Percentiles rank a stretch among this genome's conserved stretches.
phyloP scores from a whole-genome alignment of 768 basidiomycete species.

The Hericium erinaceus region DNA sequence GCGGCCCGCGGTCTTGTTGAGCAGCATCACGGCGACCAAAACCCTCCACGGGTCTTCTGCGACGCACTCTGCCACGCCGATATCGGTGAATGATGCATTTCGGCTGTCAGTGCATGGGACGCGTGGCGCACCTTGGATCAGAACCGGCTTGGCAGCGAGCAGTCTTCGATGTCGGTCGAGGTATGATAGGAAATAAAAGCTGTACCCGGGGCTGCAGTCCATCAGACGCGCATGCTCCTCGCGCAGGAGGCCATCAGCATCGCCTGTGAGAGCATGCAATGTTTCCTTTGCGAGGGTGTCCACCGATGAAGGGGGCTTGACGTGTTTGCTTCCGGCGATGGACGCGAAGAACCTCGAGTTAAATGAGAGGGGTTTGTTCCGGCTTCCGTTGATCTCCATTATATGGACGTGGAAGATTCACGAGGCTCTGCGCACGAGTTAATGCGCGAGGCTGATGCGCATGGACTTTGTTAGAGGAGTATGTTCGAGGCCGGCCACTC shows the following conservation, averaged over 20 bases:
- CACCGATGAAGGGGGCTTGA: neutral
- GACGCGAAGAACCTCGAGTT: neutral
- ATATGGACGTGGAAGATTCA: too few relatives aligned
- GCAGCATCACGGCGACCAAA: conserved; percentile 53
- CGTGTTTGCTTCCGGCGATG: neutral
- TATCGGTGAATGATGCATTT: neutral
- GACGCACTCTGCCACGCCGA: conserved; percentile 32
- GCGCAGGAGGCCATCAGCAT: neutral
- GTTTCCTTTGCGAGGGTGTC: neutral
- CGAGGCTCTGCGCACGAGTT: too few relatives aligned
- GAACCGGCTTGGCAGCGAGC: conserved; percentile 18
- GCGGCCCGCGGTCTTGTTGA: conserved; percentile 63
- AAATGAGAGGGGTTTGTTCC: neutral
- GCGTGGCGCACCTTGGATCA: conserved; percentile 18
- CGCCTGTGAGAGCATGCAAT: neutral
- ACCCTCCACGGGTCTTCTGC: conserved; percentile 59
- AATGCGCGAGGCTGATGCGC: too few relatives aligned
- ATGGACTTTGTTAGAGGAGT: too few relatives aligned
- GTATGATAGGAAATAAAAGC: conserved; percentile 7
- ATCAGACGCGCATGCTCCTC: conserved; percentile 6
- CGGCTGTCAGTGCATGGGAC: neutral
- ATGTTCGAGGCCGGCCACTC: too few relatives aligned
- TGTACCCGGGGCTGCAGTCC: conserved; percentile 9
- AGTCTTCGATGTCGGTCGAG: conserved; percentile 6
- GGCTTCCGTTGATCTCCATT: too few relatives aligned